These are phyloP conservation scores for Trametes sp. DNA, from an alignment of 1,284 basidiomycete species.

Conservation along the genomic window DNA sequence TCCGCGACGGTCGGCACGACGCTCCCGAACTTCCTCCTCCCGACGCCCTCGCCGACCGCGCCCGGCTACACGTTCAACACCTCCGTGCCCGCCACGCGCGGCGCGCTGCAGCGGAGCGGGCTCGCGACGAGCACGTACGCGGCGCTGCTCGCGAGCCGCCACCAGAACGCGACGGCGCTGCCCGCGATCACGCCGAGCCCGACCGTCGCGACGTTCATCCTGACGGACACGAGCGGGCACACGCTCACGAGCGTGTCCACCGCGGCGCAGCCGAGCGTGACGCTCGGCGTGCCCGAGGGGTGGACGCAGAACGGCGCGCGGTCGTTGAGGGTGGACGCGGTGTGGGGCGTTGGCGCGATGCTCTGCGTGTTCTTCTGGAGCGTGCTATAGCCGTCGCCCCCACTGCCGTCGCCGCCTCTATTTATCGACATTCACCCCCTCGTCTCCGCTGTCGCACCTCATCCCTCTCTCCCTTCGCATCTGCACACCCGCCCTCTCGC, in stretches of 20 bases:
- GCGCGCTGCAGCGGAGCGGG: conserved; percentile 61
- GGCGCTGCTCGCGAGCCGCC: conserved; percentile 52
- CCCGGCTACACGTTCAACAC: conserved; percentile 79
- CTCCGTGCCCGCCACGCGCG: conserved; percentile 56
- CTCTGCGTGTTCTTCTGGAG: conserved; percentile 14
- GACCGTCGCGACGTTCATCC: conserved; percentile 44
- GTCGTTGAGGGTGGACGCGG: not conserved
- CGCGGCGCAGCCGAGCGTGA: conserved; percentile 38
- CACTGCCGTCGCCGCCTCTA: not conserved
- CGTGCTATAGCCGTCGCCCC: conserved; percentile 1
- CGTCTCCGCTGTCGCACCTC: conserved; percentile 9
- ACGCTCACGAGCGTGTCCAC: conserved; percentile 43
- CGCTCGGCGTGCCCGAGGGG: conserved; percentile 47
- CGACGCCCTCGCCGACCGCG: conserved; percentile 70
- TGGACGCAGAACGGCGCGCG: conserved; percentile 28
- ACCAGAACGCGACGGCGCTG: conserved; percentile 42
- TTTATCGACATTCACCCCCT: not conserved
- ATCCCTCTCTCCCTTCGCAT: not conserved
- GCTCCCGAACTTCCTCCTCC: conserved; percentile 78
- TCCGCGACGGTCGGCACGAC: conserved; percentile 74
- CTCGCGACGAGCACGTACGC: conserved; percentile 76
- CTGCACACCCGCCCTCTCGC: not conserved
- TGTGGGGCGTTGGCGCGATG: not conserved
- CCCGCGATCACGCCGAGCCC: conserved; percentile 45
- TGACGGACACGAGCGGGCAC: conserved; percentile 46